phyloP scores from a whole-genome alignment of 768 basidiomycete species.

The Mycena sanguinolenta region DNA sequence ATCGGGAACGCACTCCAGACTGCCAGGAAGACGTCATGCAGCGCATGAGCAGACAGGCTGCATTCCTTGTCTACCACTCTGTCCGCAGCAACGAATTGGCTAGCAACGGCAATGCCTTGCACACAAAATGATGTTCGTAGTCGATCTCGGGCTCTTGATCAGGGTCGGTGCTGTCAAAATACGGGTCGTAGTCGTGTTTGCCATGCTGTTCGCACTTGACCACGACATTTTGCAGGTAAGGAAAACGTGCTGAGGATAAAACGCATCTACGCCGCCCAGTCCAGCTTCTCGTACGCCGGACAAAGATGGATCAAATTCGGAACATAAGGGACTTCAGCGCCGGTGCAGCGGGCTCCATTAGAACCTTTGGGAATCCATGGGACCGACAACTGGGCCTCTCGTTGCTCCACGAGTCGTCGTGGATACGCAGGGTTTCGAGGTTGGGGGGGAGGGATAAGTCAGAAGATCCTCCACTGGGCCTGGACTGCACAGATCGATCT shows the following conservation, averaged over 20 bases:
- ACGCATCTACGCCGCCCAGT: slow-evolving; percentile 1
- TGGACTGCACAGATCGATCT: no score
- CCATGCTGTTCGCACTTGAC: neutral
- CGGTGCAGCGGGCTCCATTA: neutral
- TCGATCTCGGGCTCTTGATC: neutral
- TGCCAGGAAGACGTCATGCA: no score
- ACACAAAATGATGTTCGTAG: neutral
- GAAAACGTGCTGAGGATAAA: neutral
- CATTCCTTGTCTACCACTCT: neutral
- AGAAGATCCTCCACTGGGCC: no score
- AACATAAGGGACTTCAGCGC: neutral
- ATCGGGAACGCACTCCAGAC: neutral
- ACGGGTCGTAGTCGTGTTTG: neutral
- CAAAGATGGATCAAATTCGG: neutral
- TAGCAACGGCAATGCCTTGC: neutral
- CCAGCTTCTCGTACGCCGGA: neutral
- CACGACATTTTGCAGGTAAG: neutral
- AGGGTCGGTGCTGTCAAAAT: no score
- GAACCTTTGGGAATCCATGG: neutral
- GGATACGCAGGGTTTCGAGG: neutral
- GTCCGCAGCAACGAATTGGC: neutral
- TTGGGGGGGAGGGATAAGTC: no score
- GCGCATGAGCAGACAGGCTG: no score
- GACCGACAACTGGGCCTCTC: neutral
- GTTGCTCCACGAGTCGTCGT: neutral